Evolutionary conservation across 2,329 filamentous ascomycete genomes (phyloP), one percentile per base, ranked within the genome.

Genomic region (Aspergillus eucalypticola): DNA sequence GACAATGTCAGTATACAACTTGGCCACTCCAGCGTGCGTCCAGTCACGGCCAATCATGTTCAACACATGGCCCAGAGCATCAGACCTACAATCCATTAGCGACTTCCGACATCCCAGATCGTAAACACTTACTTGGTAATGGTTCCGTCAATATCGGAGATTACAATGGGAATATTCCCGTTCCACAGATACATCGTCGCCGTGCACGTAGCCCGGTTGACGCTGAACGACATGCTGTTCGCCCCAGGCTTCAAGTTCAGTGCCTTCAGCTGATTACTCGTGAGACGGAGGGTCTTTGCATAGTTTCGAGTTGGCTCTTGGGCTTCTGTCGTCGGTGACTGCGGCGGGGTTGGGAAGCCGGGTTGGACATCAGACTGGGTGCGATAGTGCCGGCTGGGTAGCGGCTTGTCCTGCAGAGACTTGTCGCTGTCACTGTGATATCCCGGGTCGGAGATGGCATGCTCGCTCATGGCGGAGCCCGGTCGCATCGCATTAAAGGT

Each of bases 11-110:
- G 90, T 95, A 78, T 98, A 99, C 8, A 99, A 84, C 79, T 99
- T 99, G 21, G 95, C 96, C 23, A 99, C 94, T 39, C 95, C 95
- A 15, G 92, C 86, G 75, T 99, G 95, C 3, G 95, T 99, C 95
- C 95, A 99, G 76, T 99, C 95, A 51, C 95, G 89, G 44, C 95
- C 95, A 66, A 99, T 94, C 87, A 95, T 95, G 80, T 94, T 98
- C 56, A 98, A 79, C 46, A 99, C 91, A 71, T 99, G 95, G 13
- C 95, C 95, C 13, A 96, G 81, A 15, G 92, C 93, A 78, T 97
- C 93, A 2, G 93, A 96, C 61, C 79, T 82, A 38, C 65, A 54
- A 17, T 15, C 50, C 19, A 8, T 54, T 8, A n/a, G 11, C 10
- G 15, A 8, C 13, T 27, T 25, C 50, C 27, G 5, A 55, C 13